Base-by-base conservation (phyloP, 2,329 filamentous ascomycete genomes). In the Aspergillus fijiensis region DNA sequence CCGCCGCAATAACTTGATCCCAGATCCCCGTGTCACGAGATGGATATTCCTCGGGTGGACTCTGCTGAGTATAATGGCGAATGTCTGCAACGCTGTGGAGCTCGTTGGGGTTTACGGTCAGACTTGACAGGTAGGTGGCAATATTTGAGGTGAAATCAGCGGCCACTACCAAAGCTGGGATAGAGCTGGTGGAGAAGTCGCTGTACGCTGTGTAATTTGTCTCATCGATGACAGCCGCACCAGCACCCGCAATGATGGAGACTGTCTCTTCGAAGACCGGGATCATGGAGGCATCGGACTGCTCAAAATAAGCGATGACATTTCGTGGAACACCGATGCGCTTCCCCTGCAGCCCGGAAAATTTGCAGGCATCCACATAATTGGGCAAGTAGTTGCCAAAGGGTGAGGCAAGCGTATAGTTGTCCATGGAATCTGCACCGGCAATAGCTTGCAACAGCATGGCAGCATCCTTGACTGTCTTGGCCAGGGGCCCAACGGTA, bases 291-390 rank as follows among this genome's bases (percentile, higher is more conserved):
- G 73, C 69, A 14, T 77, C 76, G 2, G 70, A 68, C 35, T 70
- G 63, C 14, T 70, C 64, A 3, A 65, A 72, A 3, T 73, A 65
- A 3, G 77, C 75, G 35, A 90, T 77, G 1, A 84, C 77, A 64
- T 89, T 88, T 19, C 83, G 79, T 0, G 87, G 85, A 3, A 91
- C 80, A 3, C 88, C 89, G 27, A 91, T 85, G 2, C 87, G 81
- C 55, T 84, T 84, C 7, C 85, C 85, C 11, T 73, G 62, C 0
- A 89, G 76, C 0, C 81, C 80, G 12, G 79, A 79, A 21, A 79
- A 72, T 21, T 84, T 79, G 68, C 87, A 84, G 0, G 87, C 84
- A 2, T 77, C 79, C 9, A 85, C 81, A 65, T 90, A 90, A 70
- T 90, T 79, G 0, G 87, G 87, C 1, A 83, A 70, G 0, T 65